Evolutionary conservation across 2,329 filamentous ascomycete genomes (phyloP).

Genomic region (Volutella citrinella): DNA sequence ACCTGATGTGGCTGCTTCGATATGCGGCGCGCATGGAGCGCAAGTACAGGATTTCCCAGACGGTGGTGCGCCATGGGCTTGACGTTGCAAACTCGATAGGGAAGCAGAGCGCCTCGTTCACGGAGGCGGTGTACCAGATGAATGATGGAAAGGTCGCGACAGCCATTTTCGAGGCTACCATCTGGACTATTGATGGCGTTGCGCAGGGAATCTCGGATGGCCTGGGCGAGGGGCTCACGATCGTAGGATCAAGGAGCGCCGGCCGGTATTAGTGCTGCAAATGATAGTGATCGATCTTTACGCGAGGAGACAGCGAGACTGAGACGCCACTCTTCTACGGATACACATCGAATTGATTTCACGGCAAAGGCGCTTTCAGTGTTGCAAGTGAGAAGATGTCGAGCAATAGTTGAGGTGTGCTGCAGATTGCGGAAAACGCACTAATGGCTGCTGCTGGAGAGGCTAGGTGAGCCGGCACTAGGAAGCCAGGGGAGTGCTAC

Average conservation of each 20-base stretch:
- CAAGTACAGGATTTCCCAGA: slow-evolving; percentile 65
- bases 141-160: slow-evolving; percentile 64
- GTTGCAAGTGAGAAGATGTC: no score
- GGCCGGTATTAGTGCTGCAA: no score
- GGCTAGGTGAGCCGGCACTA: no score
- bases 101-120: slow-evolving; percentile 54
- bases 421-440: no score
- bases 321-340: no score
- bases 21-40: slow-evolving; percentile 61
- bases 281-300: no score
- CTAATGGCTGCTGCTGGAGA: no score
- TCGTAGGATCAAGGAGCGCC: slow-evolving; percentile 14
- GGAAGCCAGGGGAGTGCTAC: no score
- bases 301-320: no score
- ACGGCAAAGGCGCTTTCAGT: no score
- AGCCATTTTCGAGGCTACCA: slow-evolving; percentile 49
- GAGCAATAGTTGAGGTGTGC: no score
- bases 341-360: no score
- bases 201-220: slow-evolving; percentile 67
- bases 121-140: slow-evolving; percentile 55
- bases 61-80: slow-evolving; percentile 67
- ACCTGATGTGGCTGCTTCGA: slow-evolving; percentile 52
- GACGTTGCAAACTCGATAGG: slow-evolving; percentile 54
- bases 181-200: slow-evolving; percentile 63
- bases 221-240: slow-evolving; percentile 38